Conservation (phyloP, 2,329 filamentous ascomycete genomes). For the Curvularia spicifera region DNA sequence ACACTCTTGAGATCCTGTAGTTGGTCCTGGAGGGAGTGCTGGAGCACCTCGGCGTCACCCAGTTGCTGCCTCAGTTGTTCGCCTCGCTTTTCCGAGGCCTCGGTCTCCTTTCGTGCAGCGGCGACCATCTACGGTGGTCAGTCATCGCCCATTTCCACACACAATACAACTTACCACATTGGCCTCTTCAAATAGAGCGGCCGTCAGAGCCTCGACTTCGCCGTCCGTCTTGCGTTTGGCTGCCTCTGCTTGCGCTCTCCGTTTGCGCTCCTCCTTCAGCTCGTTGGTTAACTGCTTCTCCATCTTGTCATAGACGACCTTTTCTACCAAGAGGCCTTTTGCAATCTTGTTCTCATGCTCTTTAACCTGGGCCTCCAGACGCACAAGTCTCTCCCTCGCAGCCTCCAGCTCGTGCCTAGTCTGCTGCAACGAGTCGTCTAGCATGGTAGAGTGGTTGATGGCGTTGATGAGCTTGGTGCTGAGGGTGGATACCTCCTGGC, state of each 20-base stretch:
- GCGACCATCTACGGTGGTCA: conserved; percentile 75
- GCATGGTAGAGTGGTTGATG: conserved; percentile 91
- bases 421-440: conserved; percentile 86
- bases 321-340: conserved; percentile 76
- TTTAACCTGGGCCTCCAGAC: conserved; percentile 72
- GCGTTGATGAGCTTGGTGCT: conserved; percentile 97
- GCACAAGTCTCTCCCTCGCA: conserved; percentile 69
- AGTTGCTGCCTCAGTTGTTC: conserved; percentile 87
- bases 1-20: conserved; percentile 88
- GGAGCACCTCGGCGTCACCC: conserved; percentile 81
- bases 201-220: conserved; percentile 87
- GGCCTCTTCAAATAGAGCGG: conserved; percentile 95
- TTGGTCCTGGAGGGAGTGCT: conserved; percentile 92
- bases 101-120: conserved; percentile 82
- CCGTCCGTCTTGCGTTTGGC: conserved; percentile 90
- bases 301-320: conserved; percentile 70
- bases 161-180: conserved; percentile 68
- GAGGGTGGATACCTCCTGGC: conserved; percentile 81
- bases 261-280: conserved; percentile 51
- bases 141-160: not conserved
- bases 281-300: conserved; percentile 52
- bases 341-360: conserved; percentile 74
- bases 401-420: conserved; percentile 83
- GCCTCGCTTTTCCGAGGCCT: conserved; percentile 80
- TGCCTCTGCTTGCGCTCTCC: conserved; percentile 54